Conservation (phyloP, 192 early-diverging fungal genomes). For the Obelidium mucronatum region DNA sequence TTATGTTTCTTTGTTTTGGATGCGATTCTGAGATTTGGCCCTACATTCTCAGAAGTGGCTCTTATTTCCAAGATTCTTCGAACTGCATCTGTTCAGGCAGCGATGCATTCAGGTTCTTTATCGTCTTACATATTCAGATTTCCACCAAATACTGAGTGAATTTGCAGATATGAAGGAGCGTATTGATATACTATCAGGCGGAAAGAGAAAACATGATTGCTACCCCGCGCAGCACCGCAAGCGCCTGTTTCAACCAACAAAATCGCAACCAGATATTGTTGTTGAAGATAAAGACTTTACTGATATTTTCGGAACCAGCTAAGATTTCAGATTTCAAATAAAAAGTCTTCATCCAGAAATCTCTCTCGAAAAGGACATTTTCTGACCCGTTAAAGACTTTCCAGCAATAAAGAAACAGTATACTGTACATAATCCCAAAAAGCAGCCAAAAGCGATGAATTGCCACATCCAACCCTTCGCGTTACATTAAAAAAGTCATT, state of each 20-base stretch:
- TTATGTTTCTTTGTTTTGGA: neutral
- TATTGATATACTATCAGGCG: neutral
- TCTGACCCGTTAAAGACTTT: too few species aligned
- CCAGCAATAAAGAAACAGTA: neutral
- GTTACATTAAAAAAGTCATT: too few species aligned
- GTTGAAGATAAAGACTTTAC: too few species aligned
- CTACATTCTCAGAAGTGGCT: constrained; percentile 22
- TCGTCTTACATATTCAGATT: constrained; percentile 20
- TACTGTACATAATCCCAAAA: neutral
- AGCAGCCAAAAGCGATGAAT: neutral
- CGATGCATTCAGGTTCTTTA: constrained; percentile 23
- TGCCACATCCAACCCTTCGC: constrained; percentile 10
- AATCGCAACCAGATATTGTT: too few species aligned
- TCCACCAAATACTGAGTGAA: constrained; percentile 26
- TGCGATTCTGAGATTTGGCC: neutral
- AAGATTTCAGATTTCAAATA: too few species aligned
- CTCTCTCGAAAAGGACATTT: too few species aligned
- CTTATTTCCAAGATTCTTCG: constrained; percentile 31
- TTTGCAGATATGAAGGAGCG: constrained; percentile 33
- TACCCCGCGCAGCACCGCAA: too few species aligned
- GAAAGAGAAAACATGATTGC: too few species aligned
- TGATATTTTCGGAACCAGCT: too few species aligned
- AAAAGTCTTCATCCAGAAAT: too few species aligned
- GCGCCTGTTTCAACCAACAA: too few species aligned
- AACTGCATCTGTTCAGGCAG: constrained; percentile 32